Evolutionary conservation across 805 yeast genomes (phyloP), one percentile per base, ranked within the genome.

Genomic region (Candida insectorum): DNA sequence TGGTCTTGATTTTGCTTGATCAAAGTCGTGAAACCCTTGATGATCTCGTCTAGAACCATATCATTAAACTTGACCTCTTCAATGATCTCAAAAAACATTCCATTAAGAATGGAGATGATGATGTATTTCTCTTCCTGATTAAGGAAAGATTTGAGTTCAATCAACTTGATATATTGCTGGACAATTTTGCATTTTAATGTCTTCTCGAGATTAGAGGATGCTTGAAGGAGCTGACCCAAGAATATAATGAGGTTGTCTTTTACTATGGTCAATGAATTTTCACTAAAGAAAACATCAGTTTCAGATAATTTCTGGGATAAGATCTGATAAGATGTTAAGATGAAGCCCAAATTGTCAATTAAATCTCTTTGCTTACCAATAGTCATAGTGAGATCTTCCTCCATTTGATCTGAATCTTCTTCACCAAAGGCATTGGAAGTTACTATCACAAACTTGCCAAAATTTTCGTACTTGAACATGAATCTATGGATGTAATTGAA

Each of bases 231-330:
- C 48, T 76, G 80, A n/a, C 88, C 78, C 44, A 86, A 54, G 26
- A 81, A 62, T 34, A 79, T 75, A 19, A 88, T 58, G 11, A 89
- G 62, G 24, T 78, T 78, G 47, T 88, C 95, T 41, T 83, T 79
- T 52, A 61, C 73, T 6, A 52, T 44, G 11, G 56, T 44, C 32
- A 85, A 53, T 6, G 66, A 56, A 40, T 69, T 72, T 10, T 34
- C 28, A 19, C 30, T 43, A 31, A 34, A 47, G 31, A 41, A 51
- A 23, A n/a, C 13, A 9, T 24, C 20, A 14, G 11, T 10, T 3
- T 27, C 30, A 5, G 17, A 18, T n/a, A 25, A 15, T 11, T 16
- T 29, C 3, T 32, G 5, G 16, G 34, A 16, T 11, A 60, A 48
- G 4, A 62, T 66, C 45, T 71, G 71, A 37, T 59, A 56, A 2